Conservation (phyloP, 2,329 filamentous ascomycete species). For the Pseudopithomyces chartarum region DNA sequence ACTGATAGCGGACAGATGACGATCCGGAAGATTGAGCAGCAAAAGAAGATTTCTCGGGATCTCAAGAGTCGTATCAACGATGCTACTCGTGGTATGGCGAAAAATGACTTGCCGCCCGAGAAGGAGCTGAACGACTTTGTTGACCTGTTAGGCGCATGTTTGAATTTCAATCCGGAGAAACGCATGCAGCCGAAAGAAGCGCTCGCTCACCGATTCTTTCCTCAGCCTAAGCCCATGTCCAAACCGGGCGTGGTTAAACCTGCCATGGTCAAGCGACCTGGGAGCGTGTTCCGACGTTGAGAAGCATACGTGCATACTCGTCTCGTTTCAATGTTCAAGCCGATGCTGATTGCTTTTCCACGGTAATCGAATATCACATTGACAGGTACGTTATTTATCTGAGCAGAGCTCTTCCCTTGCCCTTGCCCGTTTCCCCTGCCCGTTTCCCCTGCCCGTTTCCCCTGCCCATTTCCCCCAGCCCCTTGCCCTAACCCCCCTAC, state of each 20-base stretch:
- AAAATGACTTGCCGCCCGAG: constrained; percentile 61
- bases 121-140: constrained; percentile 83
- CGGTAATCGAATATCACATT: not conserved
- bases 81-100: constrained; percentile 73
- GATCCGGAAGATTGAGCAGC: constrained; percentile 67
- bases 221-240: constrained; percentile 24
- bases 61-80: constrained; percentile 77
- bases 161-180: constrained; percentile 91
- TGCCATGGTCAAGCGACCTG: constrained; percentile 15
- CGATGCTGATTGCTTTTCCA: not conserved
- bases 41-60: constrained; percentile 67
- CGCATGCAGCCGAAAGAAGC: constrained; percentile 86
- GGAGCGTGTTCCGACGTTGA: constrained; percentile 3
- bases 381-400: not conserved
- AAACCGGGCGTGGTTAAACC: constrained; percentile 34
- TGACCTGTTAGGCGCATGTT: constrained; percentile 85
- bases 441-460: not conserved
- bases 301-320: too few species aligned
- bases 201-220: constrained; percentile 86
- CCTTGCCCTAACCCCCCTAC: too few species aligned
- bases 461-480: too few species aligned
- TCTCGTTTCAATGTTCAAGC: not conserved
- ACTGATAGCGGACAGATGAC: constrained; percentile 59
- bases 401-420: not conserved
- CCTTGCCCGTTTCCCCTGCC: not conserved